Evolutionary conservation across 2,329 filamentous ascomycete species (phyloP), one percentile per base, ranked within the genome.

Genomic region (Fusarium sp.): DNA sequence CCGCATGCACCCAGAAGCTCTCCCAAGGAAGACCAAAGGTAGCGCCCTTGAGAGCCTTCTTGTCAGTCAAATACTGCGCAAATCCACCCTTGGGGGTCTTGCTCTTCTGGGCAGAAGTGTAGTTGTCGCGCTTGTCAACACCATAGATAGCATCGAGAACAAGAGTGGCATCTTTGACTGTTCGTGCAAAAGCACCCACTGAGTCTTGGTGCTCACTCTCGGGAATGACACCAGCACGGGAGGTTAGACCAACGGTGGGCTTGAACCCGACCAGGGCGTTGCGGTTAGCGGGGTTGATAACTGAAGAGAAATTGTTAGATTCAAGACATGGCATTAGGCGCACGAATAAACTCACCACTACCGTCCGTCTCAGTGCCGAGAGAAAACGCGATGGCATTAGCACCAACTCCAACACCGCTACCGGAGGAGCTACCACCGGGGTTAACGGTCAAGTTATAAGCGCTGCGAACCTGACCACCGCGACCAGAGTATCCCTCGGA

Each of bases 341-440:
- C 14, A 20, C 6, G 15, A 19, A 22, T 14, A 41, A 30, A 78
- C 78, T 75, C 68, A 83, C 82, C 83, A 78, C 85, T 88, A 6
- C 86, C 90, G 73, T 93, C 90, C 0, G 91, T 93, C 78, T 94
- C 92, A 0, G 91, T 93, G 2, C 91, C 92, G 1, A 94, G 75
- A 0, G 89, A 82, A 73, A 92, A 90, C 0, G 87, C 80, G 23
- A 88, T 81, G 4, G 86, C 78, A 68, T 92, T 92, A 6, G 86
- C 85, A 5, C 85, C 84, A 0, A 93, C 89, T 7, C 86, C 89
- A 8, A 85, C 84, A 6, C 84, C 91, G 53, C 87, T 88, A 0
- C 91, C 91, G 2, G 88, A 88, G 59, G 87, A 90, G 69, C 86
- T 90, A 9, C 91, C 91, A 2, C 90, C 90, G 0, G 91, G 90